Base-by-base conservation (phyloP, 1,284 basidiomycete genomes). In the Prillingera fragicola region DNA sequence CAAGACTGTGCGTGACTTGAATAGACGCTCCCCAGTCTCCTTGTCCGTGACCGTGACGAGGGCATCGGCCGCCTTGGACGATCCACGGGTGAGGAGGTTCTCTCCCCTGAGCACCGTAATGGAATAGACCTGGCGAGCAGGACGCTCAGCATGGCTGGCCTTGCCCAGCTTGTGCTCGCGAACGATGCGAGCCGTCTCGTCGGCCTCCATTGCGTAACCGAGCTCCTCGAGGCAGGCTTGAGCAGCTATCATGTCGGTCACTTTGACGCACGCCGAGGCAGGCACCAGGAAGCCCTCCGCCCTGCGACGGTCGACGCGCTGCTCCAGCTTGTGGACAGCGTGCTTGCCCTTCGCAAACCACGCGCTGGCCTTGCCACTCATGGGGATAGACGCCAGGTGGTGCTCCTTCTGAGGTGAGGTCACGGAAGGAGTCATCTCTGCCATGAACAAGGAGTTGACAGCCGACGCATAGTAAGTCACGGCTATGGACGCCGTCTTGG, bases 341-440 rank as follows among this genome's bases (percentile, higher is more conserved):
- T 69, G 66, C 41, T 65, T 65, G 29, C 69, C 62, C 43, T 72
- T 72, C 4, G 67, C 66, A 18, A 72, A 45, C 70, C 70, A 72
- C 8, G 59, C 57, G 1, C 62, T 50, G 1, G 69, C 67, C 45
- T 70, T 72, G 24, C 66, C 61, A 14, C 58, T 58, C 5, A 65
- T 35, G n/a, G 35, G 34, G n/a, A n/a, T n/a, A n/a, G n/a, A n/a
- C n/a, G n/a, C n/a, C n/a, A n/a, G n/a, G n/a, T n/a, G n/a, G n/a
- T n/a, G n/a, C n/a, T n/a, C n/a, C n/a, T n/a, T 45, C 9, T 60
- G 55, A 4, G 60, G 57, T 12, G 55, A 46, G 7, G 51, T 43
- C 44, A 59, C 60, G 12, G 52, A 50, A 8, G 57, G 64, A 14
- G 49, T 53, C 37, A 71, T 52, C 37, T 72, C 69, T 25, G 56